Evolutionary conservation across 169 alveolate genomes (phyloP).

Genomic region (Plasmodium ovale): DNA sequence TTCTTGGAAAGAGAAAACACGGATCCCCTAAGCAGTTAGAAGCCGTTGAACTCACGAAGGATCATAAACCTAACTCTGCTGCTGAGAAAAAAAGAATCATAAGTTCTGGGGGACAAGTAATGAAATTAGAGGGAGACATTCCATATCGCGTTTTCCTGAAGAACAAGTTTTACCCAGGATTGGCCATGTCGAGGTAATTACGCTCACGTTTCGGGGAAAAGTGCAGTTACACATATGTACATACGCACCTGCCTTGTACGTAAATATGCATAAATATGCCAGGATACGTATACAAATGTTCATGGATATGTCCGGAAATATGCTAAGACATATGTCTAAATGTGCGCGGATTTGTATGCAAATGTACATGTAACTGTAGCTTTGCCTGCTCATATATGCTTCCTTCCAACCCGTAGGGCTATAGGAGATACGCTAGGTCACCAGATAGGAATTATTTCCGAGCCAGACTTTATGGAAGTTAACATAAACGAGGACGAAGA

Average conservation of each 20-base stretch:
- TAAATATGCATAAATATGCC: neutral
- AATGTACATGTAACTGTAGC: neutral
- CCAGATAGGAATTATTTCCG: slow-evolving; percentile 75
- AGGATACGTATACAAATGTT: neutral
- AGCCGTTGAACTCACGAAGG: slow-evolving; percentile 84
- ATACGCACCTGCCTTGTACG: neutral
- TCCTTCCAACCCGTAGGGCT: slow-evolving; percentile 60
- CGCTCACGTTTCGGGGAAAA: neutral
- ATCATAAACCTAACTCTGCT: slow-evolving; percentile 87
- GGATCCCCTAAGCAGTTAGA: slow-evolving; percentile 77
- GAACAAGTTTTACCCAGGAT: slow-evolving; percentile 89
- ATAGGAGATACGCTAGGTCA: slow-evolving; percentile 75
- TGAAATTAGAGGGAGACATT: slow-evolving; percentile 84
- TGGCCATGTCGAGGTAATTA: slow-evolving; percentile 88
- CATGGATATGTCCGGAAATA: neutral
- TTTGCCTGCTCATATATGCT: too few relatives aligned
- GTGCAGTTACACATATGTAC: neutral
- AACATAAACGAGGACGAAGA: slow-evolving; percentile 77
- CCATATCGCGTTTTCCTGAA: slow-evolving; percentile 90
- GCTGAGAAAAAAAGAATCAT: slow-evolving; percentile 88
- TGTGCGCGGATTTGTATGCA: neutral
- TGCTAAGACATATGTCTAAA: too few relatives aligned
- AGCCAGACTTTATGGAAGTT: slow-evolving; percentile 51
- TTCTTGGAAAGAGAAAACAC: slow-evolving; percentile 84
- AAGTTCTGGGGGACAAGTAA: slow-evolving; percentile 90